Percentiles rank a stretch among this genome's conserved stretches.
phyloP scores from a whole-genome alignment of 106 monocot genomes.

The Gastrodia elata region DNA sequence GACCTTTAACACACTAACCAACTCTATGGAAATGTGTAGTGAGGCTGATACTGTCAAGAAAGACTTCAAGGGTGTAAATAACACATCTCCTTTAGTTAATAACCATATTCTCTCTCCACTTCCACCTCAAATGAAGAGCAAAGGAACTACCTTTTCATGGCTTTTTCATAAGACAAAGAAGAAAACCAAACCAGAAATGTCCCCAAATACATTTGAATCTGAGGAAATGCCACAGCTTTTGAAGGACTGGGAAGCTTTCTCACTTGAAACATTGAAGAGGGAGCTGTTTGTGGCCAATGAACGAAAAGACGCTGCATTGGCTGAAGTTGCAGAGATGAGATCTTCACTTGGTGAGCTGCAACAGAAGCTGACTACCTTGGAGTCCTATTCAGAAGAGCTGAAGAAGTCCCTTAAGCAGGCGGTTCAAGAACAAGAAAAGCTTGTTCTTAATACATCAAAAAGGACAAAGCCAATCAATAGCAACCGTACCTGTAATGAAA shows the following conservation, averaged over 20 bases:
- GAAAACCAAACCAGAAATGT: conserved; percentile 45
- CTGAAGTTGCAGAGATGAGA: conserved; percentile 68
- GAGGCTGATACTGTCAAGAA: conserved; percentile 20
- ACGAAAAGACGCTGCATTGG: conserved; percentile 52
- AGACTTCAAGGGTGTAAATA: conserved; percentile 15
- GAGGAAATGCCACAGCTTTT: conserved; percentile 58
- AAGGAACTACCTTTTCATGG: conserved; percentile 49
- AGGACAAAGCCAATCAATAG: conserved; percentile 36
- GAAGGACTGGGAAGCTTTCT: conserved; percentile 46
- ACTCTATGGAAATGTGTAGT: conserved; percentile 38
- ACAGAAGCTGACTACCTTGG: conserved; percentile 53
- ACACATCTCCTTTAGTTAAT: conserved; percentile 5
- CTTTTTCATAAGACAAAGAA: conserved; percentile 42
- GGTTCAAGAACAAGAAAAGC: conserved; percentile 29
- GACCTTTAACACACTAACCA: conserved; percentile 40
- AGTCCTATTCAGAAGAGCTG: conserved; percentile 69
- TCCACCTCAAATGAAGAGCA: conserved; percentile 21
- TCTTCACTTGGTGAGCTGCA: conserved; percentile 57
- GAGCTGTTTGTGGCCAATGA: conserved; percentile 69
- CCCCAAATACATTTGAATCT: conserved; percentile 42
- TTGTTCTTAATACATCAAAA: conserved; percentile 21
- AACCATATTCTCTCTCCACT: conserved; percentile 4
- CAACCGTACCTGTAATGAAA: conserved; percentile 15
- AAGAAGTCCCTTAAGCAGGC: conserved; percentile 68
- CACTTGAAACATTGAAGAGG: conserved; percentile 61